Conservation (phyloP, 148 eudicot genomes). For the Suaeda aralocaspica region DNA sequence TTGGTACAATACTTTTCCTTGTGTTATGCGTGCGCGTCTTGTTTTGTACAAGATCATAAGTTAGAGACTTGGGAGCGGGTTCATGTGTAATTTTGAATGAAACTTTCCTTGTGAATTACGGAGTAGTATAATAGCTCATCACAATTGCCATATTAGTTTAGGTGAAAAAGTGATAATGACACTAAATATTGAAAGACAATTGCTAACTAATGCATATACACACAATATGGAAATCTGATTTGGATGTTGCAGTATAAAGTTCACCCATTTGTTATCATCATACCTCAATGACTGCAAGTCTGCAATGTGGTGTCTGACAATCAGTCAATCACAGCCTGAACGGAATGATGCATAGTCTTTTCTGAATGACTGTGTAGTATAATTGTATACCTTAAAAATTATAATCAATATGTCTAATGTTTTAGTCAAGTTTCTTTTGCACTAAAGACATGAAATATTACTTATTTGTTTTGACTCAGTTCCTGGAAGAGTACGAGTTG, state of each 20-base stretch:
- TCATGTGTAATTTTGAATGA: not conserved
- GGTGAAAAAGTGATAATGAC: not conserved
- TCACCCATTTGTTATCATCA: not conserved
- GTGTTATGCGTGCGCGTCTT: not conserved
- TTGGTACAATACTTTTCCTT: not conserved
- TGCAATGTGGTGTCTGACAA: not conserved
- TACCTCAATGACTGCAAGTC: not conserved
- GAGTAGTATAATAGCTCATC: not conserved
- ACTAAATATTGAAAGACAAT: not conserved
- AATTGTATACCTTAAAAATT: not conserved
- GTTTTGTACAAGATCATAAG: not conserved
- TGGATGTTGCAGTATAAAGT: not conserved
- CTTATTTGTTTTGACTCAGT: conserved; percentile 37
- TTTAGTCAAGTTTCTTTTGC: not conserved
- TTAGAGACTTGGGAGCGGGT: not conserved
- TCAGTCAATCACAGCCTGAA: not conserved
- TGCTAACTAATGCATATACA: not conserved
- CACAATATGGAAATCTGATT: not conserved
- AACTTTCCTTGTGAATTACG: not conserved
- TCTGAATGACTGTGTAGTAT: not conserved
- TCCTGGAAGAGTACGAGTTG: conserved; percentile 88
- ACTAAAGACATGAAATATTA: conserved; percentile 2
- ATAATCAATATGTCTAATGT: not conserved
- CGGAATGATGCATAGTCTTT: not conserved
- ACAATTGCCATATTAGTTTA: not conserved